Evolutionary conservation across 2,329 filamentous ascomycete genomes (phyloP).

Genomic region (Trichophyton verrucosum): DNA sequence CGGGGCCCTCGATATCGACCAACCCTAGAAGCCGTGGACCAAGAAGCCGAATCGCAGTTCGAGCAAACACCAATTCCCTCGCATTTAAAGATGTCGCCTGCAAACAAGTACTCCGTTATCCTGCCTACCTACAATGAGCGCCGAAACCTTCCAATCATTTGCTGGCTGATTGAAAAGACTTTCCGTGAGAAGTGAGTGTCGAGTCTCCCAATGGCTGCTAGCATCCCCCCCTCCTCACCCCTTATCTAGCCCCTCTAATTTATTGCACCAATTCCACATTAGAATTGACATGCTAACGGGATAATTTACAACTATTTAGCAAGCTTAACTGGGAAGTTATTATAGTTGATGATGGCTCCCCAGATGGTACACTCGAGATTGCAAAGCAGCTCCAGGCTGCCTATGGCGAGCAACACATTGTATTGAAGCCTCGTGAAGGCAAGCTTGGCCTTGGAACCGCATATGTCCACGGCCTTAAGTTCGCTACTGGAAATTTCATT

Average conservation of each 20-base stretch:
- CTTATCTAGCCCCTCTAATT: neutral
- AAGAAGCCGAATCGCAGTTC: constrained; percentile 13
- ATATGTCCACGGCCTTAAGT: constrained; percentile 89
- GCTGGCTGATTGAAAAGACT: constrained; percentile 83
- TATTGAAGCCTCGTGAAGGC: constrained; percentile 77
- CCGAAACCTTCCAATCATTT: constrained; percentile 88
- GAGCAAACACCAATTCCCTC: constrained; percentile 4
- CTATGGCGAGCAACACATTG: constrained; percentile 62
- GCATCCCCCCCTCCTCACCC: neutral
- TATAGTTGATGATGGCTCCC: constrained; percentile 95
- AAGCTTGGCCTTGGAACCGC: constrained; percentile 96
- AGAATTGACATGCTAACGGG: neutral
- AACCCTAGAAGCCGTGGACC: constrained; percentile 14
- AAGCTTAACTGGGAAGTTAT: constrained; percentile 94
- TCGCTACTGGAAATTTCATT: constrained; percentile 81
- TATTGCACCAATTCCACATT: neutral
- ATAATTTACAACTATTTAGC: constrained; percentile 36
- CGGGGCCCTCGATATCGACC: constrained; percentile 15
- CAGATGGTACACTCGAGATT: constrained; percentile 85
- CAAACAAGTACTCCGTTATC: constrained; percentile 83
- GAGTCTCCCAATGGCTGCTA: neutral
- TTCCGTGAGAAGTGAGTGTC: constrained; percentile 68
- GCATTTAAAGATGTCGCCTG: constrained; percentile 9
- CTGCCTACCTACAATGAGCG: constrained; percentile 98
- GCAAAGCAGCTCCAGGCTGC: constrained; percentile 80